Evolutionary conservation across 2,329 filamentous ascomycete genomes (phyloP).

Genomic region (Botrytis pseudocinerea): DNA sequence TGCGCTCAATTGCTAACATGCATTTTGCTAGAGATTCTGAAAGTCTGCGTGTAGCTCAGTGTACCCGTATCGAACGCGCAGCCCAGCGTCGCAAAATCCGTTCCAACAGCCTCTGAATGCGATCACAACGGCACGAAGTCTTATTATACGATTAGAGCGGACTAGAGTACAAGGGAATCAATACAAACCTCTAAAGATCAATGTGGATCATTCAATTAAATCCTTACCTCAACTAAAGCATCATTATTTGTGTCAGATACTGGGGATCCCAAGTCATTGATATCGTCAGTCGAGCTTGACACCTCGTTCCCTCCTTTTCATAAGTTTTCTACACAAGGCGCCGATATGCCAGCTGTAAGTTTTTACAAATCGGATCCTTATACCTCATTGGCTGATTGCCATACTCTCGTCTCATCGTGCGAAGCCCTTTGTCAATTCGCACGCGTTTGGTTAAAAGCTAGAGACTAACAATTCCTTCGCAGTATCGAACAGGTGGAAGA

Average conservation of each 20-base stretch:
- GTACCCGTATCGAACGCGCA: neutral
- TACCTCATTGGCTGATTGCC: neutral
- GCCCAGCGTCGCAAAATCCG: neutral
- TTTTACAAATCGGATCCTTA: neutral
- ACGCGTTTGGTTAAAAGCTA: neutral
- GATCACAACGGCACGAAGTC: neutral
- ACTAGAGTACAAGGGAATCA: neutral
- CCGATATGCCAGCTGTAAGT: conserved; percentile 23
- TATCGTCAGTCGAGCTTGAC: neutral
- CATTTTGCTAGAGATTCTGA: neutral
- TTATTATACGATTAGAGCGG: neutral
- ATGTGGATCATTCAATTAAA: neutral
- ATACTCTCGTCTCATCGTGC: conserved; percentile 2
- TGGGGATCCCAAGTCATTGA: neutral
- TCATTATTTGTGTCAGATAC: neutral
- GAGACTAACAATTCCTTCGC: conserved; percentile 15
- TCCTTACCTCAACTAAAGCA: neutral
- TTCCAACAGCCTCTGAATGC: neutral
- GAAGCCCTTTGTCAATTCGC: neutral
- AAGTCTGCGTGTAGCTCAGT: neutral
- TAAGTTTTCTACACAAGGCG: neutral
- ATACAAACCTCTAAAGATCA: neutral
- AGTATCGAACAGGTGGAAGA: conserved; percentile 37
- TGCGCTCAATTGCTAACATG: conserved; percentile 10
- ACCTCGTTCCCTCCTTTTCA: neutral